phyloP scores from a whole-genome alignment of 805 yeast genomes.

The Candida fluviatilis region DNA sequence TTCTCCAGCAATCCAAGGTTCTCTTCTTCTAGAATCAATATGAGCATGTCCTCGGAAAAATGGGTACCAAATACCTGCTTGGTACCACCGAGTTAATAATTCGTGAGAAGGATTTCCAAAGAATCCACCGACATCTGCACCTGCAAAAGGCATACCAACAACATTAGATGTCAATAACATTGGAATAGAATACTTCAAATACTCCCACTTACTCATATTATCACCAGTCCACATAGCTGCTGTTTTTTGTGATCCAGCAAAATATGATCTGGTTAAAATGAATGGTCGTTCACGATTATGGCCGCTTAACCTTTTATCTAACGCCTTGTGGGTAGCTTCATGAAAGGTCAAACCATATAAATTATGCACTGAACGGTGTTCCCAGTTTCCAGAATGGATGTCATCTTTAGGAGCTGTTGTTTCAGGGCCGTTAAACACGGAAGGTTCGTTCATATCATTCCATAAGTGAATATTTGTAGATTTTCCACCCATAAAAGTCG shows the following conservation, averaged over 20 bases:
- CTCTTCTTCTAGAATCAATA: conserved; percentile 86
- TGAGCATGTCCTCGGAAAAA: conserved; percentile 97
- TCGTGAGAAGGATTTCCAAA: conserved; percentile 86
- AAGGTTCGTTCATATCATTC: conserved; percentile 99
- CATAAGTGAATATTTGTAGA: conserved; percentile 75
- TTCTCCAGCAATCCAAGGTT: conserved; percentile 84
- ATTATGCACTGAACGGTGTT: conserved; percentile 90
- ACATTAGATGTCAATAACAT: conserved; percentile 80
- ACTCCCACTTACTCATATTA: conserved; percentile 90
- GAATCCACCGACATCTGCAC: conserved; percentile 97
- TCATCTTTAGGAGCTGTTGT: conserved; percentile 82
- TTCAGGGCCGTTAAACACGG: conserved; percentile 93
- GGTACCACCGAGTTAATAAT: conserved; percentile 88
- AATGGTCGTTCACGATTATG: conserved; percentile 67
- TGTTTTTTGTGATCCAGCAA: conserved; percentile 85
- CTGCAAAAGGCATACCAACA: conserved; percentile 87
- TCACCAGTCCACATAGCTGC: conserved; percentile 99
- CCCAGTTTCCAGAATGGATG: conserved; percentile 75
- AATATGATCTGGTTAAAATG: conserved; percentile 79
- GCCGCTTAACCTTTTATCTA: conserved; percentile 46
- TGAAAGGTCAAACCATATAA: conserved; percentile 76
- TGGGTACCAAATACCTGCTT: conserved; percentile 93
- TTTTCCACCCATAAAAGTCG: conserved; percentile 37
- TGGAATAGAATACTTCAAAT: conserved; percentile 74
- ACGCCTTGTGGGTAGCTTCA: conserved; percentile 70